These are phyloP conservation scores for Melampsora larici-populina DNA, from an alignment of 1,284 basidiomycete species.

Conservation along the genomic window DNA sequence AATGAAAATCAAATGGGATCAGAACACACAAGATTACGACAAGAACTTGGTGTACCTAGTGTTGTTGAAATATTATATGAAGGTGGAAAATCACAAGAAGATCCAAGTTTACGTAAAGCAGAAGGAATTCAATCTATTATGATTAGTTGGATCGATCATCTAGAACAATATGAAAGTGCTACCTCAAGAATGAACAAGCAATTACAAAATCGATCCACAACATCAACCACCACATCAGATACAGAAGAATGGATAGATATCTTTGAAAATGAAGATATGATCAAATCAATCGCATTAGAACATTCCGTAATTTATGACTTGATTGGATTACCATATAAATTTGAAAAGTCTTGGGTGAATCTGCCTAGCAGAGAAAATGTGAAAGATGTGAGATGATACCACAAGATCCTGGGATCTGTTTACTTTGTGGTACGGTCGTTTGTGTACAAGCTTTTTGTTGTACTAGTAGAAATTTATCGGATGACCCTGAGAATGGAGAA, in stretches of 20 bases:
- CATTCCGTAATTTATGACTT: slow-evolving; percentile 82
- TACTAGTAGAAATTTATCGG: slow-evolving; percentile 65
- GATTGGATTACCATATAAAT: slow-evolving; percentile 71
- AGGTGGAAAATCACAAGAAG: background rate
- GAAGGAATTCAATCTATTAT: background rate
- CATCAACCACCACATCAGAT: slow-evolving; percentile 31
- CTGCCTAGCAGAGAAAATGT: slow-evolving; percentile 68
- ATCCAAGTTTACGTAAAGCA: background rate
- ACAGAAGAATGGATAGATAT: slow-evolving; percentile 47
- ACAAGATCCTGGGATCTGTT: slow-evolving; percentile 80
- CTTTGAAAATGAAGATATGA: slow-evolving; percentile 51
- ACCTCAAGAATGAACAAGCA: background rate
- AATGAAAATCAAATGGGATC: background rate
- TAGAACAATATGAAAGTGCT: background rate
- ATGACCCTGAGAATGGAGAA: slow-evolving; percentile 65
- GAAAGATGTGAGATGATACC: slow-evolving; percentile 74
- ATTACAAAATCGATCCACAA: background rate
- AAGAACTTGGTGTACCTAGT: slow-evolving; percentile 24
- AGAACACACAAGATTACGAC: slow-evolving; percentile 26
- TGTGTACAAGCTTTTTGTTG: slow-evolving; percentile 95
- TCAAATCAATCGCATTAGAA: slow-evolving; percentile 65
- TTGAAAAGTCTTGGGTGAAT: slow-evolving; percentile 77
- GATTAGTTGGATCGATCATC: background rate
- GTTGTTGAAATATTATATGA: slow-evolving; percentile 18
- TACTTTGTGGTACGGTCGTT: slow-evolving; percentile 81